Evolutionary conservation across 805 yeast species (phyloP).

Genomic region (Candida coquimbonensis): DNA sequence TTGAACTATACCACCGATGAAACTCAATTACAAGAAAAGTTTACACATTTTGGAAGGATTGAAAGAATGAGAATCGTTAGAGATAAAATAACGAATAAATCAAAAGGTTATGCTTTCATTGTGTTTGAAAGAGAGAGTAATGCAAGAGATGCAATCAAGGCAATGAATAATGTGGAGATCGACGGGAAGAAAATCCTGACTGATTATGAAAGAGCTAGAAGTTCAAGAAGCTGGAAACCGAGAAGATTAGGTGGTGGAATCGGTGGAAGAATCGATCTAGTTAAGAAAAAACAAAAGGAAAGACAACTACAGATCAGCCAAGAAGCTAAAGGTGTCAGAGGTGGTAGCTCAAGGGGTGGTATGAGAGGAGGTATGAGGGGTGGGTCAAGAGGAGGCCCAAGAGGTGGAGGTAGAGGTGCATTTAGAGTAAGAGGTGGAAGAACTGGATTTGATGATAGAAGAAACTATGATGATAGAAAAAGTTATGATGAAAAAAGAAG

Average conservation of each 20-base stretch:
- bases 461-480: slow-evolving; percentile 10
- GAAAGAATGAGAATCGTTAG: slow-evolving; percentile 53
- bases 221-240: slow-evolving; percentile 63
- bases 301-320: slow-evolving; percentile 1
- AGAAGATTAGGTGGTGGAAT: slow-evolving; percentile 82
- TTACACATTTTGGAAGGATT: slow-evolving; percentile 62
- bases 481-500: background rate
- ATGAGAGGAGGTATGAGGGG: slow-evolving; percentile 10
- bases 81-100: slow-evolving; percentile 42
- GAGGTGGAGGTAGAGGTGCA: slow-evolving; percentile 3
- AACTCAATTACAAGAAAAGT: slow-evolving; percentile 55
- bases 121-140: slow-evolving; percentile 56
- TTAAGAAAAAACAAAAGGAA: slow-evolving; percentile 18
- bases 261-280: slow-evolving; percentile 74
- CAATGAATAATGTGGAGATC: slow-evolving; percentile 46
- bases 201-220: slow-evolving; percentile 66
- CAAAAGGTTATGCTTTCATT: slow-evolving; percentile 82
- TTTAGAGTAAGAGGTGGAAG: slow-evolving; percentile 1
- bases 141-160: slow-evolving; percentile 55
- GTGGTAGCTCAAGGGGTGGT: slow-evolving; percentile 9
- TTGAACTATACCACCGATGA: slow-evolving; percentile 60
- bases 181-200: slow-evolving; percentile 53
- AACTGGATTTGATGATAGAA: slow-evolving; percentile 8
- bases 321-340: slow-evolving; percentile 8
- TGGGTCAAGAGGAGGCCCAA: slow-evolving; percentile 6